A percentile compares a stretch with the other conserved stretches of the same genome.
Conservation (phyloP, 1,284 basidiomycete species). For the Hypsizygus ulmarius region DNA sequence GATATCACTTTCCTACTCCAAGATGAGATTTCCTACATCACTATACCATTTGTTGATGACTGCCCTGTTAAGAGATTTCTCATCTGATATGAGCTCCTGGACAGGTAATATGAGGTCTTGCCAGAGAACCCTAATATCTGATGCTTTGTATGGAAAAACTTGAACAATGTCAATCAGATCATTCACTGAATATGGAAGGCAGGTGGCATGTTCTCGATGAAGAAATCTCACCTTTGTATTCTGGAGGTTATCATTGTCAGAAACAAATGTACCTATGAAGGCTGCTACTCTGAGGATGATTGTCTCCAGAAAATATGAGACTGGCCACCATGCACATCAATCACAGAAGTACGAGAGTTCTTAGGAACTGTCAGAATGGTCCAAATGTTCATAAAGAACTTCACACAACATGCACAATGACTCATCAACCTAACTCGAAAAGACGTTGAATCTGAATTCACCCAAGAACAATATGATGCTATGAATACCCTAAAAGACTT, state of each 20-base stretch:
- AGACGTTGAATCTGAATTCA: conserved; percentile 26
- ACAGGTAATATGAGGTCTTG: conserved; percentile 22
- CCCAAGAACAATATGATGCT: conserved; percentile 14
- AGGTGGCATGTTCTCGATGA: conserved; percentile 25
- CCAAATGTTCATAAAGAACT: conserved; percentile 30
- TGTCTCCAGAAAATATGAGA: conserved; percentile 20
- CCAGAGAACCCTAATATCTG: conserved; percentile 21
- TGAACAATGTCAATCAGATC: conserved; percentile 12
- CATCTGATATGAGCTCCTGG: conserved; percentile 18
- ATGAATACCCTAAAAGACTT: conserved; percentile 29
- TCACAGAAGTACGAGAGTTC: conserved; percentile 28
- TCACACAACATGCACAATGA: conserved; percentile 21
- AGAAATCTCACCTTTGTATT: conserved; percentile 24
- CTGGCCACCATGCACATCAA: conserved; percentile 24
- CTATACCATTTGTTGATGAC: conserved; percentile 7
- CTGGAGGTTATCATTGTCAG: conserved; percentile 22
- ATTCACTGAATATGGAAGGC: conserved; percentile 19
- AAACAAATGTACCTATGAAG: conserved; percentile 26
- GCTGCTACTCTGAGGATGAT: conserved; percentile 23
- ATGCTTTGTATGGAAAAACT: conserved; percentile 25
- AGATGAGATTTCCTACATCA: conserved; percentile 25
- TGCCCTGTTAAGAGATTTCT: conserved; percentile 21
- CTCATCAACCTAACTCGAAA: conserved; percentile 29
- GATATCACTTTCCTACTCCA: conserved; percentile 34
- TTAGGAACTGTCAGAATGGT: conserved; percentile 27